phyloP scores from a whole-genome alignment of 495 filamentous ascomycete genomes.

The Clavariopsis aquatica region DNA sequence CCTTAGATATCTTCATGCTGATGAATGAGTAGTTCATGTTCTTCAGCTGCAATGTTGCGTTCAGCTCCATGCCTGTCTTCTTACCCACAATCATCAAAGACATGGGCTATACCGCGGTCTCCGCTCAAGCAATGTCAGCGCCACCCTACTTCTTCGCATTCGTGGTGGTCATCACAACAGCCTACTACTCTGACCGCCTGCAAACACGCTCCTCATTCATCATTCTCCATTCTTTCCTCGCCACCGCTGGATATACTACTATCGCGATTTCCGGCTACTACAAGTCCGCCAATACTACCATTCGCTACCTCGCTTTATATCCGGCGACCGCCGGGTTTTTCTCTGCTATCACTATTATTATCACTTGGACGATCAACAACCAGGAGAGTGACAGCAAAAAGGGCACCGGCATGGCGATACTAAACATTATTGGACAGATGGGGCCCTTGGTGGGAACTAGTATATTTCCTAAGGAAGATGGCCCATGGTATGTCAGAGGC shows the following conservation, averaged over 20 bases:
- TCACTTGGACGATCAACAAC: slow-evolving; percentile 51
- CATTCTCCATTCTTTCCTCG: slow-evolving; percentile 63
- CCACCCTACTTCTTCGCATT: slow-evolving; percentile 82
- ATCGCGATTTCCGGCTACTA: slow-evolving; percentile 31
- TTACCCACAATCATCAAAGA: slow-evolving; percentile 75
- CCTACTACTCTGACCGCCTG: slow-evolving; percentile 71
- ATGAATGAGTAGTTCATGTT: slow-evolving; percentile 54
- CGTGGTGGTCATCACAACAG: slow-evolving; percentile 64
- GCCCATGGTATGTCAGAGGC: slow-evolving; percentile 61
- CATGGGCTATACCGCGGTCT: slow-evolving; percentile 74
- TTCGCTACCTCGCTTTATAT: slow-evolving; percentile 44
- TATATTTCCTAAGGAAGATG: slow-evolving; percentile 59
- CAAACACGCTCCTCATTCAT: slow-evolving; percentile 71
- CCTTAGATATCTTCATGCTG: not conserved
- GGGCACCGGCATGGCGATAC: slow-evolving; percentile 59
- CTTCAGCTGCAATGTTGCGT: slow-evolving; percentile 66
- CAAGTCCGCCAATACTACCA: slow-evolving; percentile 25
- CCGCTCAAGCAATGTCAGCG: slow-evolving; percentile 78
- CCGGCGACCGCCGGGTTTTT: slow-evolving; percentile 45
- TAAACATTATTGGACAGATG: slow-evolving; percentile 64
- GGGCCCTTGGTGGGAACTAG: slow-evolving; percentile 64
- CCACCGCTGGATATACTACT: slow-evolving; percentile 66
- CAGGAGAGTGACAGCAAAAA: slow-evolving; percentile 57
- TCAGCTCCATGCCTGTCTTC: slow-evolving; percentile 83
- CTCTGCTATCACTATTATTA: slow-evolving; percentile 43